A percentile compares a stretch with the other conserved stretches of the same genome.
Evolutionary conservation across 495 filamentous ascomycete genomes (phyloP).

Genomic region (Massariosphaeria phaeospora): DNA sequence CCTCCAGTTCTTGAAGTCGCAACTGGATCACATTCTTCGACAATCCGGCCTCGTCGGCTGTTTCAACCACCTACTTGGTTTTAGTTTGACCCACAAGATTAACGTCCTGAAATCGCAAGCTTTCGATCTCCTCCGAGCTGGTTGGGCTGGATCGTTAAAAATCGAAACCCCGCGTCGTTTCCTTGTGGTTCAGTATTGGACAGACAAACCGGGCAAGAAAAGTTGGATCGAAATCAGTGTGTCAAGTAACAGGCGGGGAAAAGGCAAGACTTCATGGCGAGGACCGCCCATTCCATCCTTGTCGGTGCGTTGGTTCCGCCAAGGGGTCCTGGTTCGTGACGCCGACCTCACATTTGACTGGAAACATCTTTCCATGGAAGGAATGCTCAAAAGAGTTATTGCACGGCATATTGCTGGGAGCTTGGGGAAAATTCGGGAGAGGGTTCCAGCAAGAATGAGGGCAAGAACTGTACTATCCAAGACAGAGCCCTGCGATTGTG

Average conservation of each 20-base stretch:
- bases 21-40: slow-evolving; percentile 62
- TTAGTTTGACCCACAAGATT: slow-evolving; percentile 84
- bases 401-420: slow-evolving; percentile 66
- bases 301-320: slow-evolving; percentile 77
- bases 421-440: slow-evolving; percentile 55
- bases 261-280: slow-evolving; percentile 39
- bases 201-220: slow-evolving; percentile 58
- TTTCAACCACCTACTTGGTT: slow-evolving; percentile 77
- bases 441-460: slow-evolving; percentile 47
- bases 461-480: slow-evolving; percentile 38
- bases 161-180: slow-evolving; percentile 72
- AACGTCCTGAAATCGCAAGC: slow-evolving; percentile 73
- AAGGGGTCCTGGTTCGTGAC: slow-evolving; percentile 66
- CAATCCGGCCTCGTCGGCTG: slow-evolving; percentile 67
- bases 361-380: slow-evolving; percentile 63
- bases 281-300: slow-evolving; percentile 47
- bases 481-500: slow-evolving; percentile 59
- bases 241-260: slow-evolving; percentile 53
- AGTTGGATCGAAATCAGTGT: slow-evolving; percentile 90
- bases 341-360: slow-evolving; percentile 60
- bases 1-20: slow-evolving; percentile 59
- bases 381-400: slow-evolving; percentile 66
- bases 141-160: slow-evolving; percentile 71
- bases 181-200: slow-evolving; percentile 88
- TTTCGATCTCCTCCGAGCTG: slow-evolving; percentile 54